Percentiles rank a stretch among this genome's conserved stretches.
phyloP scores from a whole-genome alignment of 1,284 basidiomycete genomes.

The Ceratobasidium theobromae region DNA sequence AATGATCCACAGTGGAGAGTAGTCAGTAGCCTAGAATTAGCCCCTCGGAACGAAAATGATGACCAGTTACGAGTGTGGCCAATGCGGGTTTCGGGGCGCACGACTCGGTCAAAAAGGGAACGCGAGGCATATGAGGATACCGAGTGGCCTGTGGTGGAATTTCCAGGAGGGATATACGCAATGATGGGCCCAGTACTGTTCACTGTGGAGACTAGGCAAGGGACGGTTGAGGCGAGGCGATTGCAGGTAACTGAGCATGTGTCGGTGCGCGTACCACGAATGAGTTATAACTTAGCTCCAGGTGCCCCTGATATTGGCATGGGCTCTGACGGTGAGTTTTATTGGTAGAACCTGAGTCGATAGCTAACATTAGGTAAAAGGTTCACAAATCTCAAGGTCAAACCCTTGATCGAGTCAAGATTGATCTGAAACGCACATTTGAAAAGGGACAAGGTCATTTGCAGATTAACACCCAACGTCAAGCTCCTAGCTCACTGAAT shows the following conservation, averaged over 20 bases:
- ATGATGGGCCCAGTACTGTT: slow-evolving; percentile 36
- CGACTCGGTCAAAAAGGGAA: neutral
- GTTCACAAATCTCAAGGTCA: slow-evolving; percentile 87
- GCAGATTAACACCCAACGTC: neutral
- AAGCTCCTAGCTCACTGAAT: neutral
- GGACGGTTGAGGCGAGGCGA: slow-evolving; percentile 37
- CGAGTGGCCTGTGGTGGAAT: slow-evolving; percentile 34
- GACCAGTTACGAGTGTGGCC: too few relatives aligned
- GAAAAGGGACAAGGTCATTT: slow-evolving; percentile 61
- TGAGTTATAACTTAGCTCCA: slow-evolving; percentile 42
- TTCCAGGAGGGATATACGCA: slow-evolving; percentile 14
- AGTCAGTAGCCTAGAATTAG: neutral
- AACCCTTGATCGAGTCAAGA: slow-evolving; percentile 73
- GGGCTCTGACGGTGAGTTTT: slow-evolving; percentile 51
- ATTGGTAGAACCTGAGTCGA: neutral
- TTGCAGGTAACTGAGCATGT: slow-evolving; percentile 39
- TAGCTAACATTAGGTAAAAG: slow-evolving; percentile 37
- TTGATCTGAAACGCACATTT: slow-evolving; percentile 66
- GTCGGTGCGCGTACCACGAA: neutral
- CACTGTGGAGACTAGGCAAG: slow-evolving; percentile 37
- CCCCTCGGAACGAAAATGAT: too few relatives aligned
- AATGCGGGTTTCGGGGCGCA: neutral
- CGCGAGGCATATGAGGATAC: neutral
- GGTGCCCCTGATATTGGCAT: slow-evolving; percentile 78
- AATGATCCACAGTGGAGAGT: neutral